phyloP scores from a whole-genome alignment of 2,329 filamentous ascomycete genomes.

The Fusarium decemcellulare region DNA sequence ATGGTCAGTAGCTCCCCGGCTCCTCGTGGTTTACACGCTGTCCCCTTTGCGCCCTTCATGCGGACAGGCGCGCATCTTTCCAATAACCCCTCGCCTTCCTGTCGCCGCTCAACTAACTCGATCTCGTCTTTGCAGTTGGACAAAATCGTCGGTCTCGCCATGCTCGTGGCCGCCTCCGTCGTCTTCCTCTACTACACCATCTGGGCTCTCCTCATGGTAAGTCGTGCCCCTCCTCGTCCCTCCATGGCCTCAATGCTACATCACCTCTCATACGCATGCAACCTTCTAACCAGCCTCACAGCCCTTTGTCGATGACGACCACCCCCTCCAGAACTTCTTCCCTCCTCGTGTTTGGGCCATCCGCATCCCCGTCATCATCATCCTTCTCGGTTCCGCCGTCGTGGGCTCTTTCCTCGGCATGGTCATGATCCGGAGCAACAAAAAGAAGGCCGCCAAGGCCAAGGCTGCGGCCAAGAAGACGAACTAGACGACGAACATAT shows the following conservation, averaged over 20 bases:
- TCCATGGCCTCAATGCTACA: slow-evolving; percentile 12
- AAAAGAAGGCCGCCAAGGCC: slow-evolving; percentile 96
- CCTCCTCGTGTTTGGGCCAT: slow-evolving; percentile 99
- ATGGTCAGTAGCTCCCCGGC: slow-evolving; percentile 37
- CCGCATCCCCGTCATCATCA: slow-evolving; percentile 96
- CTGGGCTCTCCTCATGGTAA: slow-evolving; percentile 98
- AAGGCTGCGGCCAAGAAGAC: slow-evolving; percentile 91
- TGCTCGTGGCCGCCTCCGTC: slow-evolving; percentile 75
- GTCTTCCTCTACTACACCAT: slow-evolving; percentile 91
- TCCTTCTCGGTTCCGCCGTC: slow-evolving; percentile 91
- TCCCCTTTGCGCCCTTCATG: slow-evolving; percentile 37
- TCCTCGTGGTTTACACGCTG: slow-evolving; percentile 30
- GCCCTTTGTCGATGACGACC: slow-evolving; percentile 97
- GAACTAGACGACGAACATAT: slow-evolving; percentile 64
- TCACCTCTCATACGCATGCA: slow-evolving; percentile 6
- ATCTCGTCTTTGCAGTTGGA: slow-evolving; percentile 77
- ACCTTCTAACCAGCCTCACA: slow-evolving; percentile 55
- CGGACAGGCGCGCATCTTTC: slow-evolving; percentile 14
- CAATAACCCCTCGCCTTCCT: slow-evolving; percentile 42
- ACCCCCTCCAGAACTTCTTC: slow-evolving; percentile 95
- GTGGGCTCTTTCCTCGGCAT: slow-evolving; percentile 96
- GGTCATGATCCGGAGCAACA: slow-evolving; percentile 99
- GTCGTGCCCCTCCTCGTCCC: slow-evolving; percentile 39
- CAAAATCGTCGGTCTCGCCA: slow-evolving; percentile 80
- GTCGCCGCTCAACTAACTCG: slow-evolving; percentile 29